A percentile compares a stretch with the other conserved stretches of the same genome.
Evolutionary conservation across 108 stramenopile species (phyloP).

Genomic region (Pseudonitzschia multiseries): DNA sequence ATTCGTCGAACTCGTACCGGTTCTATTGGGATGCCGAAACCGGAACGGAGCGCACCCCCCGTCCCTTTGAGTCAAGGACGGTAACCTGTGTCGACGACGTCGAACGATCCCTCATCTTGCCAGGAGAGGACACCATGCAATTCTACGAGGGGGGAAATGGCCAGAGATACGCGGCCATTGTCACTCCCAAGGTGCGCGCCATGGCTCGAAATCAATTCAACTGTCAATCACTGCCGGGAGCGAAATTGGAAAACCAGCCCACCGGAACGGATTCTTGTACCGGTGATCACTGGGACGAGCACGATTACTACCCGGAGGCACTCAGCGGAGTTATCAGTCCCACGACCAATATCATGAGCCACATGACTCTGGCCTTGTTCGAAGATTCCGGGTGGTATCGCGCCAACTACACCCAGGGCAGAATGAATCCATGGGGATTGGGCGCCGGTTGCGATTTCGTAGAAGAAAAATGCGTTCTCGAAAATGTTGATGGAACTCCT

Average conservation of each 20-base stretch:
- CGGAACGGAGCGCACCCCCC: conserved; percentile 59
- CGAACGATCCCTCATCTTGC: conserved; percentile 56
- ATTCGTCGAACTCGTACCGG: conserved; percentile 72
- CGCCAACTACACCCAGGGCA: conserved; percentile 57
- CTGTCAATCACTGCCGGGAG: conserved; percentile 71
- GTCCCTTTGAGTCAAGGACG: conserved; percentile 60
- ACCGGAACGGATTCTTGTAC: conserved; percentile 75
- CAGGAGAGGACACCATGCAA: conserved; percentile 74
- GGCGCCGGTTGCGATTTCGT: conserved; percentile 85
- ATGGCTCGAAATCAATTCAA: conserved; percentile 85
- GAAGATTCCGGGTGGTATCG: conserved; percentile 87
- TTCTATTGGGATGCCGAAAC: conserved; percentile 84
- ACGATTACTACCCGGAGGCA: conserved; percentile 69
- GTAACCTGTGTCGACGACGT: conserved; percentile 80
- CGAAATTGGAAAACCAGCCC: conserved; percentile 82
- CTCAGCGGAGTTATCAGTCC: conserved; percentile 71
- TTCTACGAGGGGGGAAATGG: conserved; percentile 64
- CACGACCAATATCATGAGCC: conserved; percentile 69
- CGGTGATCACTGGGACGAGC: conserved; percentile 87
- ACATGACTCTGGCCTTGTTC: conserved; percentile 73
- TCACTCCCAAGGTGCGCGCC: conserved; percentile 73
- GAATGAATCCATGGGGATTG: conserved; percentile 62
- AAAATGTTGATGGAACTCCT: conserved; percentile 34
- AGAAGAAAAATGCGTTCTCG: conserved; percentile 52
- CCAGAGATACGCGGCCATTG: conserved; percentile 73